Base-by-base conservation (phyloP, 2,329 filamentous ascomycete genomes). In the Cladosporium sp. region DNA sequence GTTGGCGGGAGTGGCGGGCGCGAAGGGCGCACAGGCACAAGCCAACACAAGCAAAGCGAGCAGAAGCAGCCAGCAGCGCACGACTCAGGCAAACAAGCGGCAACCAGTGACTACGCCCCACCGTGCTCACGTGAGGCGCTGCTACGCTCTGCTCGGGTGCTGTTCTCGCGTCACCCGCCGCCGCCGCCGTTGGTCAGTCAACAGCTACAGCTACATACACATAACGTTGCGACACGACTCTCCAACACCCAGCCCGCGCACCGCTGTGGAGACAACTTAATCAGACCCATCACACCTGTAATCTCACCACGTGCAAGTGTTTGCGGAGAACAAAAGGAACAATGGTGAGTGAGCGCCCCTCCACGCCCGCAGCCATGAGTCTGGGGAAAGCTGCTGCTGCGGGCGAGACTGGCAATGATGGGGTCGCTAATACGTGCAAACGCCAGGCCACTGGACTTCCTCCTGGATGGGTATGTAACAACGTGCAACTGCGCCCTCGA, bases 371-470 rank as follows among this genome's bases (percentile, higher is more conserved):
- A 17, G 28, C 30, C 47, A 50, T 20, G n/a, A 38, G 40, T 55
- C 52, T 55, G 52, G 52, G 52, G 52, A 55, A 55, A 55, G 52
- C 52, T 55, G 51, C 30, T 52, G 37, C 51, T 42, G 51, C 38
- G 30, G 30, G 30, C 30, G 30, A 5, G 30, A 5, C 7, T 34
- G 30, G 7, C 8, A 34, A 9, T 14, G 25, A 47, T 14, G 11
- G 15, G 15, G 15, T 51, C 25, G 50, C 57, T 59, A 38, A 59
- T 42, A 45, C 15, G 4, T 15, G 11, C 25, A 30, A 47, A n/a
- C 22, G n/a, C 43, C 30, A 70, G 68, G 68, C 69, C 15, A 70
- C 69, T 20, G 69, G 68, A 59, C 62, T 71, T 45, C 69, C 68
- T 47, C 58, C 69, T 37, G 69, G 68, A 43, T 71, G 69, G 70